phyloP scores from a whole-genome alignment of 352 stramenopile genomes.

The Globisporangium recalcitrans region DNA sequence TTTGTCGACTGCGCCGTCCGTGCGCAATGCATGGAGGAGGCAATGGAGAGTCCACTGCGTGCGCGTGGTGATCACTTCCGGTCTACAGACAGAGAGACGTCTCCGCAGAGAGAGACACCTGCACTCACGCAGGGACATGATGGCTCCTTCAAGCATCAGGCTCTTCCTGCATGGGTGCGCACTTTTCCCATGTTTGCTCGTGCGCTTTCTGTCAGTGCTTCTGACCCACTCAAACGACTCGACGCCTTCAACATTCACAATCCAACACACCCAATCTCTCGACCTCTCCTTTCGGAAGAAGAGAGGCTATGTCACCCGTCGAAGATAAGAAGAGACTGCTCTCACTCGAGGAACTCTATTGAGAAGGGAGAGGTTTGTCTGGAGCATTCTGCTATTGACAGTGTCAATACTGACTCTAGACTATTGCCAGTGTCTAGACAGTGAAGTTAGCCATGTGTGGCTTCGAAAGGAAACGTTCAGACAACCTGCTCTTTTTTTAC shows the following conservation, averaged over 20 bases:
- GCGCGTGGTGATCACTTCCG: neutral
- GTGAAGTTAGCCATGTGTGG: too few relatives aligned
- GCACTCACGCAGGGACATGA: neutral
- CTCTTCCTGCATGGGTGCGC: neutral
- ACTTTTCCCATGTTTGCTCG: neutral
- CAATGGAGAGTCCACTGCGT: neutral
- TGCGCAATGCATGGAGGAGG: neutral
- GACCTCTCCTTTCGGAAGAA: neutral
- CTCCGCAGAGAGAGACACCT: neutral
- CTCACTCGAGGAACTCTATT: too few relatives aligned
- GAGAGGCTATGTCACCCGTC: too few relatives aligned
- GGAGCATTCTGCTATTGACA: too few relatives aligned
- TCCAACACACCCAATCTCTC: neutral
- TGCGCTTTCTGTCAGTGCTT: neutral
- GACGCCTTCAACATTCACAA: neutral
- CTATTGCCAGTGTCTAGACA: too few relatives aligned
- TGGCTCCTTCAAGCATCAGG: neutral
- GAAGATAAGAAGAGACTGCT: too few relatives aligned
- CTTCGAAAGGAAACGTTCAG: neutral
- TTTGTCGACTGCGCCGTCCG: neutral
- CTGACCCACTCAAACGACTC: neutral
- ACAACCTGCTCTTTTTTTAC: constrained; percentile 4
- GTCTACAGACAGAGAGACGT: neutral
- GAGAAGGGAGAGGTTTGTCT: too few relatives aligned
- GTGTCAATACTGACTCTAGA: too few relatives aligned